A percentile compares a stretch with the other conserved stretches of the same genome.
These are phyloP conservation scores for Alternaria hordeiaustralica DNA, from an alignment of 2,329 filamentous ascomycete genomes.

Conservation along the genomic window DNA sequence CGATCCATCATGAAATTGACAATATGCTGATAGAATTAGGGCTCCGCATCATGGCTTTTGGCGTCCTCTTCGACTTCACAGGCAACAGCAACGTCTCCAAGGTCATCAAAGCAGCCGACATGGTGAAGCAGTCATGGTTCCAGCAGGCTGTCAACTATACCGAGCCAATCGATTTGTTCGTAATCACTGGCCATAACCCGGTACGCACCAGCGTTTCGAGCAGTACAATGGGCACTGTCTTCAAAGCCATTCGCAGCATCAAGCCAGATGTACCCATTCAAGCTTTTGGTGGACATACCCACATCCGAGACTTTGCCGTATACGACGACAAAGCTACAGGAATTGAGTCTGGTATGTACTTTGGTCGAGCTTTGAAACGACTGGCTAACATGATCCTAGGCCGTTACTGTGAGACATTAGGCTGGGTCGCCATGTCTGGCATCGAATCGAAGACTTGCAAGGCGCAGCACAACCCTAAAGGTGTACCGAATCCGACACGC, in stretches of 20 bases:
- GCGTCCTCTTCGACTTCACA: constrained; percentile 57
- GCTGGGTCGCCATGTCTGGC: constrained; percentile 70
- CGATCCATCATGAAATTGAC: background rate
- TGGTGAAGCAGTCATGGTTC: constrained; percentile 67
- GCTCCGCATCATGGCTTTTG: constrained; percentile 61
- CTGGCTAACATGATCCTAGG: constrained; percentile 32
- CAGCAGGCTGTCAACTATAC: constrained; percentile 60
- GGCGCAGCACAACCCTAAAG: constrained; percentile 47
- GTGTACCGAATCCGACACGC: constrained; percentile 53
- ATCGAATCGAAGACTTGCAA: constrained; percentile 58
- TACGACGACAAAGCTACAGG: constrained; percentile 68
- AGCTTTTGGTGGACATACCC: constrained; percentile 69
- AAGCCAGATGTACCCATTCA: constrained; percentile 67
- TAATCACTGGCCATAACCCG: constrained; percentile 70
- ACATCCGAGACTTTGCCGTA: constrained; percentile 69
- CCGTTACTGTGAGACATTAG: constrained; percentile 72
- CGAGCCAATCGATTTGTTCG: constrained; percentile 67
- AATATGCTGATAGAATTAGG: constrained; percentile 27
- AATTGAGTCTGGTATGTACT: constrained; percentile 60
- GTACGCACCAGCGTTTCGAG: constrained; percentile 56
- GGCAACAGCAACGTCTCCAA: constrained; percentile 68
- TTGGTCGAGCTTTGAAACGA: background rate
- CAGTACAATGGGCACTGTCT: constrained; percentile 58
- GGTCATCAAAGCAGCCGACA: constrained; percentile 61
- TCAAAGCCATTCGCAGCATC: constrained; percentile 64